Percentiles rank a stretch among this genome's conserved stretches.
phyloP scores from a whole-genome alignment of 805 yeast species.

The Candida koratica region DNA sequence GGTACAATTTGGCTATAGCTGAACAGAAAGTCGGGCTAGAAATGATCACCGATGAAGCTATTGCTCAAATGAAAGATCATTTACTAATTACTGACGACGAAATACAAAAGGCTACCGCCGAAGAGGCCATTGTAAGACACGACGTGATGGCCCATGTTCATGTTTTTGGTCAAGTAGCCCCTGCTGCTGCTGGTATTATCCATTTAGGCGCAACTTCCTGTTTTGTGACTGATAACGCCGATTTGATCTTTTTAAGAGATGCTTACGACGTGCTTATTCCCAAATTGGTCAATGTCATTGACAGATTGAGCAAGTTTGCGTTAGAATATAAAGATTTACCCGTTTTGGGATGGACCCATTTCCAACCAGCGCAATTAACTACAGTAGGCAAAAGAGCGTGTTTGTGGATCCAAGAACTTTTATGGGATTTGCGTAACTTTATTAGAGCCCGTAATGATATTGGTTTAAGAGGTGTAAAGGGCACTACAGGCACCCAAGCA shows the following conservation, averaged over 20 bases:
- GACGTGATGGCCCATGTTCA: slow-evolving; percentile 99
- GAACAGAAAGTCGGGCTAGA: slow-evolving; percentile 86
- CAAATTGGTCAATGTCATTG: slow-evolving; percentile 91
- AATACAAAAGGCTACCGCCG: slow-evolving; percentile 80
- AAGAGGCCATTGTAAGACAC: slow-evolving; percentile 97
- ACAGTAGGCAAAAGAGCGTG: slow-evolving; percentile 98
- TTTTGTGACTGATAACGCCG: slow-evolving; percentile 97
- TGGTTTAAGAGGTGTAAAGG: slow-evolving; percentile 97
- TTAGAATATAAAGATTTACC: slow-evolving; percentile 91
- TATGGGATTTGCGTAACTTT: slow-evolving; percentile 97
- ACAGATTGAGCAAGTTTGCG: slow-evolving; percentile 85
- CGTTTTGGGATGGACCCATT: slow-evolving; percentile 98
- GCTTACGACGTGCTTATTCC: slow-evolving; percentile 93
- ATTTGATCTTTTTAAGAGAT: slow-evolving; percentile 91
- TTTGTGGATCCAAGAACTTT: slow-evolving; percentile 93
- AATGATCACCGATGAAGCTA: slow-evolving; percentile 86
- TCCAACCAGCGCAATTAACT: slow-evolving; percentile 98
- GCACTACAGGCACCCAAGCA: slow-evolving; percentile 98
- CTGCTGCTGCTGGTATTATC: slow-evolving; percentile 95
- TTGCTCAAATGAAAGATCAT: slow-evolving; percentile 76
- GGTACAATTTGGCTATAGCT: slow-evolving; percentile 94
- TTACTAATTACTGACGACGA: slow-evolving; percentile 88
- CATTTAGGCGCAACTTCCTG: slow-evolving; percentile 98
- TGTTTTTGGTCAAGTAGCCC: slow-evolving; percentile 86
- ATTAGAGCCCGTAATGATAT: slow-evolving; percentile 93